Percentiles rank a stretch among this genome's conserved stretches.
These are phyloP conservation scores for Cyclotella distinguenda DNA, from an alignment of 108 stramenopile genomes.

Conservation along the genomic window DNA sequence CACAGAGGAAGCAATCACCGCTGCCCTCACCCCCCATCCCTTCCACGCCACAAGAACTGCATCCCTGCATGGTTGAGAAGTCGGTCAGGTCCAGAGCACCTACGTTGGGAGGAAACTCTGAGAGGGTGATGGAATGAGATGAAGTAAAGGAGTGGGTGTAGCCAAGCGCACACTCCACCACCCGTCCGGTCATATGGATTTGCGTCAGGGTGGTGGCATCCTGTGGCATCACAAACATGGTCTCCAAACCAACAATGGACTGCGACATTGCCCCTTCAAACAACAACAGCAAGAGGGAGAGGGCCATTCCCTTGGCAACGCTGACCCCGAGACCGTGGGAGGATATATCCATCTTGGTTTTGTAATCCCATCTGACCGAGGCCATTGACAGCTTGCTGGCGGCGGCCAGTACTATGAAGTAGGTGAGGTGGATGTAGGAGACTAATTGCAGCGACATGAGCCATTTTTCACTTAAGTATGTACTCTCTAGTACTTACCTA, in stretches of 20 bases:
- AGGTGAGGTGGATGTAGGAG: slow-evolving; percentile 63
- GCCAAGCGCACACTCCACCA: no score
- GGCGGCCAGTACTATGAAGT: slow-evolving; percentile 84
- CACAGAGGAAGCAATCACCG: slow-evolving; percentile 55
- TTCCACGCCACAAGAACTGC: slow-evolving; percentile 30
- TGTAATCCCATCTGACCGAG: slow-evolving; percentile 50
- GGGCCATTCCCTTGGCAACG: slow-evolving; percentile 40
- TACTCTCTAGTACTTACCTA: no score
- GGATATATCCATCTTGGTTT: slow-evolving; percentile 20
- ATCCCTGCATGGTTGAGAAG: slow-evolving; percentile 65
- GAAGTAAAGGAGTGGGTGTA: no score
- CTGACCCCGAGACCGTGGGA: slow-evolving; percentile 69
- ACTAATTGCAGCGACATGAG: slow-evolving; percentile 82
- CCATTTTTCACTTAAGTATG: no score
- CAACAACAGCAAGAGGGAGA: slow-evolving; percentile 38
- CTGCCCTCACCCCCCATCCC: slow-evolving; percentile 53
- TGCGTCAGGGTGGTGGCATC: slow-evolving; percentile 5
- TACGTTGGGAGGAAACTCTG: no score
- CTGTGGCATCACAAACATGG: not conserved
- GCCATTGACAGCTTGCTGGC: slow-evolving; percentile 78
- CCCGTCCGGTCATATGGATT: slow-evolving; percentile 30
- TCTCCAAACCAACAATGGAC: slow-evolving; percentile 32
- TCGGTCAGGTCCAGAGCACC: slow-evolving; percentile 58
- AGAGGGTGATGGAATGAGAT: no score
- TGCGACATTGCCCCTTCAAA: slow-evolving; percentile 40